Conservation (phyloP, 192 early-diverging fungal genomes). For the Pilaira anomala region DNA sequence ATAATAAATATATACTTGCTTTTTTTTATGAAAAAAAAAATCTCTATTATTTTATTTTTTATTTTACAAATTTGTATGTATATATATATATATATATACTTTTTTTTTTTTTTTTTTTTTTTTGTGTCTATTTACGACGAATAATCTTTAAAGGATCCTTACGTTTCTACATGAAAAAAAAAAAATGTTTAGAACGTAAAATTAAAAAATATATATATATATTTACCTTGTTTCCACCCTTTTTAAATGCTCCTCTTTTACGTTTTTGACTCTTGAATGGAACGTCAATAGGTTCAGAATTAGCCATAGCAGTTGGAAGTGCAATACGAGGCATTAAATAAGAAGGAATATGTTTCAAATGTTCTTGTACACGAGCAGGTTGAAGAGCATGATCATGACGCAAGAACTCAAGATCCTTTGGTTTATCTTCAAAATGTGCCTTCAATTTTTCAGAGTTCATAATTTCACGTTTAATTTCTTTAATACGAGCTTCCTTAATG, state of each 20-base stretch:
- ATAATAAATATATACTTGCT: not conserved
- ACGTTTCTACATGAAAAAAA: conserved; percentile 18
- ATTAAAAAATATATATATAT: not conserved
- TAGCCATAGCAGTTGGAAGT: conserved; percentile 26
- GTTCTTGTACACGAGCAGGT: conserved; percentile 74
- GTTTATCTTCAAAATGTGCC: conserved; percentile 96
- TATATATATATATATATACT: not conserved
- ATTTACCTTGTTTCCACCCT: not conserved
- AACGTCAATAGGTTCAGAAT: not conserved
- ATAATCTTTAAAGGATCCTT: conserved; percentile 32
- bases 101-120: not conserved
- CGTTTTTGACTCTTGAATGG: conserved; percentile 20
- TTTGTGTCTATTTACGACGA: conserved; percentile 11
- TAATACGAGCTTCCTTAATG: conserved; percentile 89
- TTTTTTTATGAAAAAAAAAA: conserved; percentile 1
- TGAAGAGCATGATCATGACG: conserved; percentile 90
- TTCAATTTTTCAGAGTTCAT: conserved; percentile 94
- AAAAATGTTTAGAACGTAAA: not conserved
- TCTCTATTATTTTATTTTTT: not conserved
- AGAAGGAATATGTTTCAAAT: conserved; percentile 91
- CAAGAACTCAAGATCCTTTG: conserved; percentile 85
- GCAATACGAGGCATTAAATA: conserved; percentile 88
- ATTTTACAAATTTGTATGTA: not conserved
- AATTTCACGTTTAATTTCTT: conserved; percentile 93
- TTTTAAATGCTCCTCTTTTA: not conserved